Percentiles rank a stretch among this genome's conserved stretches.
Conservation (phyloP, 208 protist species). For the Vickermania ingenoplastis region DNA sequence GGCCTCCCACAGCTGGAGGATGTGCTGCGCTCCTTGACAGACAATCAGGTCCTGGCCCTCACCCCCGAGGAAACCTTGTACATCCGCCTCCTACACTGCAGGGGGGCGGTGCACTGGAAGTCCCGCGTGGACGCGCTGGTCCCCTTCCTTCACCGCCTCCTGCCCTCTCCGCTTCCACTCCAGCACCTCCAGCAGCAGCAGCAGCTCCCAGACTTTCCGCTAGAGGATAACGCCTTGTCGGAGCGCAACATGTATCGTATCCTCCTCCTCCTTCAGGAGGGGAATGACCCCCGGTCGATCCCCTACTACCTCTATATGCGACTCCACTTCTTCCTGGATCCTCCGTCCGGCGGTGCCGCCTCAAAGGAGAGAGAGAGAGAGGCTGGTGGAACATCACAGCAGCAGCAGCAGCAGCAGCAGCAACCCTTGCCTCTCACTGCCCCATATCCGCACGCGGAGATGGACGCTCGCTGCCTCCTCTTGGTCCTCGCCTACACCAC, state of each 20-base stretch:
- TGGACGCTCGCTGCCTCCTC: constrained; percentile 30
- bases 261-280: constrained; percentile 63
- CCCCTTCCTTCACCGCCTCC: not conserved
- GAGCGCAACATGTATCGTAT: constrained; percentile 40
- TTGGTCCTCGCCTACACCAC: constrained; percentile 29
- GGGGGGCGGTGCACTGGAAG: constrained; percentile 33
- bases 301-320: constrained; percentile 50
- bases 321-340: constrained; percentile 11
- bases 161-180: not conserved
- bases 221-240: constrained; percentile 14
- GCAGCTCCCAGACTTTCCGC: not conserved
- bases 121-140: constrained; percentile 28
- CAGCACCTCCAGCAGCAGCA: not conserved
- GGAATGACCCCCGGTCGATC: constrained; percentile 50
- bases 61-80: constrained; percentile 48
- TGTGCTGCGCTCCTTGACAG: constrained; percentile 39
- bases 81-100: constrained; percentile 53
- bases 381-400: too few relatives aligned
- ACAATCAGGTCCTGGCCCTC: constrained; percentile 37
- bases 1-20: constrained; percentile 45
- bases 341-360: too few relatives aligned
- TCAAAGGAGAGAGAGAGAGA: too few relatives aligned
- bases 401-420: not conserved
- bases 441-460: constrained; percentile 6
- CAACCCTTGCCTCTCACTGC: not conserved